phyloP scores from a whole-genome alignment of 108 stramenopile genomes.

The Nannochloropsis salina region DNA sequence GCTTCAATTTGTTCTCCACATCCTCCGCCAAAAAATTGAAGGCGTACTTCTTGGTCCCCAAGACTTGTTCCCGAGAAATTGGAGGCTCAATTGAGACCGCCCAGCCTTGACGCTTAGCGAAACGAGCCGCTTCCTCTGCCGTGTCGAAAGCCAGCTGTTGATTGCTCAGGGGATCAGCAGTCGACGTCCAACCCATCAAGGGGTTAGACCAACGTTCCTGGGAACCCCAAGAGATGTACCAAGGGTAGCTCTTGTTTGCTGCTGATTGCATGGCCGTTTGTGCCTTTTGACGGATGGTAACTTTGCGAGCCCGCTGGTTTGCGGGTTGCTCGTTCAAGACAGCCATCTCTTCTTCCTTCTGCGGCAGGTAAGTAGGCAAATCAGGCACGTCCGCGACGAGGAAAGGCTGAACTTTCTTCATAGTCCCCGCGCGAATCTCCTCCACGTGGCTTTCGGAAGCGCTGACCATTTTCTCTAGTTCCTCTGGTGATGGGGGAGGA shows the following conservation, averaged over 20 bases:
- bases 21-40: constrained; percentile 41
- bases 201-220: constrained; percentile 67
- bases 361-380: constrained; percentile 20
- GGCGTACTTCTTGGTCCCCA: constrained; percentile 35
- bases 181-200: constrained; percentile 90
- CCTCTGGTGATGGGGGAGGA: not conserved
- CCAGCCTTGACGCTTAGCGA: constrained; percentile 87
- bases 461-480: not conserved
- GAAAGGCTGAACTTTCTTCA: not conserved
- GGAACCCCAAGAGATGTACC: constrained; percentile 35
- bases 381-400: constrained; percentile 24
- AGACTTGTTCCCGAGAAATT: constrained; percentile 22
- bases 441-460: not conserved
- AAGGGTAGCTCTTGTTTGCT: not conserved
- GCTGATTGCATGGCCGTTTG: constrained; percentile 29
- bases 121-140: constrained; percentile 77
- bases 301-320: constrained; percentile 30
- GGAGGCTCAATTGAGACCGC: constrained; percentile 50
- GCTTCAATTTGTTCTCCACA: constrained; percentile 32
- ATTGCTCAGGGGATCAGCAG: constrained; percentile 79
- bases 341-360: constrained; percentile 38
- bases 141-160: constrained; percentile 64
- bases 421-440: not conserved
- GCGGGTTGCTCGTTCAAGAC: constrained; percentile 36
- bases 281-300: constrained; percentile 36